Evolutionary conservation across 148 eudicot species (phyloP).

Genomic region (Oxyria digyna): DNA sequence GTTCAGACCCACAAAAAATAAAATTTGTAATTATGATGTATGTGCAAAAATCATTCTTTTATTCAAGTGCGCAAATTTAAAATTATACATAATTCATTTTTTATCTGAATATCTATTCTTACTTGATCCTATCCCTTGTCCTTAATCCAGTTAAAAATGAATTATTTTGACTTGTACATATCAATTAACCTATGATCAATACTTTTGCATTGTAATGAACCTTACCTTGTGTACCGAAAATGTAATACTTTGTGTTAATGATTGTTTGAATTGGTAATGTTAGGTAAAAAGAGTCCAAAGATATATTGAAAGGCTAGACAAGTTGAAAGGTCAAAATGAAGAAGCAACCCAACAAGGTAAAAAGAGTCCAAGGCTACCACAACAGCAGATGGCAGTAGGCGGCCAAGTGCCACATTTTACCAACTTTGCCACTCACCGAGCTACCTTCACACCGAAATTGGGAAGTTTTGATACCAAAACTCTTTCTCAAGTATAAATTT

Average conservation of each 20-base stretch:
- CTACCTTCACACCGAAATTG: background rate
- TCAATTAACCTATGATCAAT: background rate
- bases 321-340: conserved; percentile 38
- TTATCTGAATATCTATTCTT: too few relatives aligned
- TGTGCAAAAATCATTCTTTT: too few relatives aligned
- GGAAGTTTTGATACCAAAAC: background rate
- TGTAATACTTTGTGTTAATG: background rate
- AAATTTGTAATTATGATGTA: too few relatives aligned
- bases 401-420: background rate
- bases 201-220: background rate
- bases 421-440: background rate
- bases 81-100: too few relatives aligned
- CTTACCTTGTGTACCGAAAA: background rate
- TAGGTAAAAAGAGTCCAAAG: conserved; percentile 59
- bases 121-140: too few relatives aligned
- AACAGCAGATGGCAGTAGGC: background rate
- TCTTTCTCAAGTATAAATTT: background rate
- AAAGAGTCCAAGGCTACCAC: background rate
- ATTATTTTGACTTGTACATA: too few relatives aligned
- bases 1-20: too few relatives aligned
- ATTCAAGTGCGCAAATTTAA: too few relatives aligned
- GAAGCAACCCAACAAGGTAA: background rate
- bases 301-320: conserved; percentile 42
- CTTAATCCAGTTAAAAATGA: too few relatives aligned
- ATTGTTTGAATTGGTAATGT: background rate